Evolutionary conservation across 805 yeast genomes (phyloP).

Genomic region (Barnettozyma siamensis): DNA sequence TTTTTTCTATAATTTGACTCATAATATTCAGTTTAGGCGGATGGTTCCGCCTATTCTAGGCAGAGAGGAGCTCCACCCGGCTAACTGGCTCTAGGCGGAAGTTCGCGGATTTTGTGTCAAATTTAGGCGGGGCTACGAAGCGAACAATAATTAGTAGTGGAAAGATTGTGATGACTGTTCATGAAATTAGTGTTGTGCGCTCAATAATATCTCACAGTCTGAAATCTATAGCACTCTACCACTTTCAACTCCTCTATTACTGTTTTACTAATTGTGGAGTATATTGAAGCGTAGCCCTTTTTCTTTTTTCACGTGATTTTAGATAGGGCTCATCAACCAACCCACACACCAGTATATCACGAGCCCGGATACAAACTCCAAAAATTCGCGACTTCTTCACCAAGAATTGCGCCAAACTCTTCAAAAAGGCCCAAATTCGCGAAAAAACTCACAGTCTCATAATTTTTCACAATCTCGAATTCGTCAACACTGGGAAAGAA

Average conservation of each 20-base stretch:
- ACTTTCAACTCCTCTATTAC: too few species aligned
- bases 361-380: background rate
- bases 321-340: too few species aligned
- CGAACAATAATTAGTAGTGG: background rate
- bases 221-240: too few species aligned
- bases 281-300: too few species aligned
- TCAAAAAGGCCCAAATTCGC: background rate
- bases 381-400: too few species aligned
- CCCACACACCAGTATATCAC: background rate
- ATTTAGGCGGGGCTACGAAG: background rate
- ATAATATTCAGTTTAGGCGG: too few species aligned
- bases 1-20: too few species aligned
- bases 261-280: too few species aligned
- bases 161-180: too few species aligned
- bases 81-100: background rate
- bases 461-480: background rate
- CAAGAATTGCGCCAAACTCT: background rate
- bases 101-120: slow-evolving; percentile 5
- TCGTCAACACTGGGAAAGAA: background rate
- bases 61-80: background rate
- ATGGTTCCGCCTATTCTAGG: background rate
- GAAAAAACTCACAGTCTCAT: background rate
- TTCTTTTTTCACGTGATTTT: too few species aligned
- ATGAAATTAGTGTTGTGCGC: too few species aligned
- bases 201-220: too few species aligned